Evolutionary conservation across 1,284 basidiomycete species (phyloP).

Genomic region (Anthracocystis panici-leucophaei): DNA sequence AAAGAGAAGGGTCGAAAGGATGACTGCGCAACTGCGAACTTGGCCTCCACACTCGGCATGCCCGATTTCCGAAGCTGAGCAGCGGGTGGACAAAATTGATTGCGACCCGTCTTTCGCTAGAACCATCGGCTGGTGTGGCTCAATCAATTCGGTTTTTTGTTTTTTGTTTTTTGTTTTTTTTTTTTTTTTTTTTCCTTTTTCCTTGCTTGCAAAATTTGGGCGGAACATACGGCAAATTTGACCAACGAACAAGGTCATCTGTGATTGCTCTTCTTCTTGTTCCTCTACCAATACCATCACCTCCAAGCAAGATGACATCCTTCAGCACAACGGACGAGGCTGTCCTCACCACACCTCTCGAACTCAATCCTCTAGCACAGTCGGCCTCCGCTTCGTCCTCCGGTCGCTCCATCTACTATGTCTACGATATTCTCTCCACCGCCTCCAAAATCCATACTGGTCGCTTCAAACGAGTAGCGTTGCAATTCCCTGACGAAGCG

Average conservation of each 20-base stretch:
- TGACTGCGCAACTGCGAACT: slow-evolving; percentile 19
- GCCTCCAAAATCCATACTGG: slow-evolving; percentile 38
- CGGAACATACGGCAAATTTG: background rate
- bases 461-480: slow-evolving; percentile 72
- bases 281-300: background rate
- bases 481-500: slow-evolving; percentile 97
- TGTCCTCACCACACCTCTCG: slow-evolving; percentile 57
- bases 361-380: slow-evolving; percentile 55
- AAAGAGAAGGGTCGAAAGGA: background rate
- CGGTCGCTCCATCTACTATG: slow-evolving; percentile 43
- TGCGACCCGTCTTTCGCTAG: background rate
- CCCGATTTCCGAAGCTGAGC: slow-evolving; percentile 23
- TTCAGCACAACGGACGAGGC: slow-evolving; percentile 65
- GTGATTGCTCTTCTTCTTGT: background rate
- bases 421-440: slow-evolving; percentile 61
- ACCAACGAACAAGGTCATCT: background rate
- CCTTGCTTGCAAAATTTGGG: slow-evolving; percentile 15
- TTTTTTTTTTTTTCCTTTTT: no score
- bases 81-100: background rate
- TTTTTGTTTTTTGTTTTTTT: no score
- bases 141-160: slow-evolving; percentile 1
- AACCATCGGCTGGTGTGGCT: background rate
- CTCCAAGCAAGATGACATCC: slow-evolving; percentile 29
- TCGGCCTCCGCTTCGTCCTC: slow-evolving; percentile 57
- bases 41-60: slow-evolving; percentile 14